A percentile compares a stretch with the other conserved stretches of the same genome.
phyloP scores from a whole-genome alignment of 2,329 filamentous ascomycete species.

The Colletotrichum chlorophyti region DNA sequence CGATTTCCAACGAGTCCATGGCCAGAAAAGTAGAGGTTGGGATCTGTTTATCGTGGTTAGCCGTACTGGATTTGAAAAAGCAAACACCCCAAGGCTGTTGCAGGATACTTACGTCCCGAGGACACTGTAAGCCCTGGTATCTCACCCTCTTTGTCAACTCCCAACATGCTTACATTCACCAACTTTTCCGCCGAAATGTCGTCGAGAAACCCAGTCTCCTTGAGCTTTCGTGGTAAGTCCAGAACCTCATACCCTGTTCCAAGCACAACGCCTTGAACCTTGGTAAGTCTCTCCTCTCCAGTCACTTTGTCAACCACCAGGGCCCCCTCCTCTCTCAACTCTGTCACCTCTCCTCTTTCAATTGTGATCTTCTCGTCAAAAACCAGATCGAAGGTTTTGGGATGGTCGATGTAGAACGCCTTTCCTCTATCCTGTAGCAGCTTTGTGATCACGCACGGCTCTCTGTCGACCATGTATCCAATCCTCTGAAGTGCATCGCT shows the following conservation, averaged over 20 bases:
- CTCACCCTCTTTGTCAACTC: slow-evolving; percentile 22
- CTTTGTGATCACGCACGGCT: not conserved
- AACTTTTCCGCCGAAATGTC: slow-evolving; percentile 3
- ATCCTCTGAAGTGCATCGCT: slow-evolving; percentile 51
- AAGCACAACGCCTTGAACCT: slow-evolving; percentile 49
- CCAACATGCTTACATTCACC: not conserved
- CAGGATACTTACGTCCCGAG: slow-evolving; percentile 15
- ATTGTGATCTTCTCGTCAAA: slow-evolving; percentile 48
- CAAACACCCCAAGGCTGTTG: no score
- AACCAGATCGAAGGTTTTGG: slow-evolving; percentile 40
- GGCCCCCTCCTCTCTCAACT: slow-evolving; percentile 36
- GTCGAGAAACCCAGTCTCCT: slow-evolving; percentile 12
- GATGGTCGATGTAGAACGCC: slow-evolving; percentile 46
- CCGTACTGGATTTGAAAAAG: not conserved
- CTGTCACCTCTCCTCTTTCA: slow-evolving; percentile 34
- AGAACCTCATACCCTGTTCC: slow-evolving; percentile 51
- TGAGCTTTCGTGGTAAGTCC: slow-evolving; percentile 37
- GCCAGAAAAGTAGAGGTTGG: slow-evolving; percentile 20
- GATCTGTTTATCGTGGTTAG: not conserved
- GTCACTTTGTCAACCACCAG: slow-evolving; percentile 35
- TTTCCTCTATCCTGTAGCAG: slow-evolving; percentile 2
- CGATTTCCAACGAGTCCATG: not conserved
- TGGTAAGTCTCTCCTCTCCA: slow-evolving; percentile 31
- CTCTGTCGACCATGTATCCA: slow-evolving; percentile 43
- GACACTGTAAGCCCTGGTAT: not conserved